Evolutionary conservation across 495 filamentous ascomycete genomes (phyloP), one percentile per base, ranked within the genome.

Genomic region (Tuber indicum): DNA sequence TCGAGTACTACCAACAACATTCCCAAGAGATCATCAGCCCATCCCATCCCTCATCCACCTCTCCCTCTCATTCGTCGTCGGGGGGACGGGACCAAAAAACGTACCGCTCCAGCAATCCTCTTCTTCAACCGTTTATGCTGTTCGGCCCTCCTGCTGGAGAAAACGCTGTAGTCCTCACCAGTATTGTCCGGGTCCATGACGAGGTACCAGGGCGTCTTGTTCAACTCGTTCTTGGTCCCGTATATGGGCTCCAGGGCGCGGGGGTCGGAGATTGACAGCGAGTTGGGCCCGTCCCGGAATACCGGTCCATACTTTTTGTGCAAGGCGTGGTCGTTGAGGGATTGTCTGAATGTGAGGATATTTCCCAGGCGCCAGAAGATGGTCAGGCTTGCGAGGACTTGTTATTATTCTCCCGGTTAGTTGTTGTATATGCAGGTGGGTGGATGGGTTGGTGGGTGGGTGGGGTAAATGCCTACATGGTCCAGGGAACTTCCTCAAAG

Each of bases 401-500:
- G 69, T 46, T 43, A 9, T 36, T 43, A 36, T 66, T 17, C 8
- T 1, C 58, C 49, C 9, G 23, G 49, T 58, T 12, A 58, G 49
- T n/a, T 19, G 66, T 73, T n/a, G 70, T 72, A 19, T 70, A 39
- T 7, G 72, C 72, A 62, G 9, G 52, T 62, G 4, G 73, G 62
- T 39, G 47, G 44, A 14, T 17, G 43, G 9, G 52, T 62, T 1
- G 73, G 62, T 39, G 47, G 44, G 46, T 17, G 43, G 43, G 43
- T 44, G 43, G 43, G 43, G 12, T 0, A 23, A 4, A 26, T 62
- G n/a, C 52, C 8, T 62, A 70, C 77, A 74, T 21, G 78, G 72
- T 72, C 78, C 79, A n/a, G 78, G 79, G 46, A 81, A 81, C 43
- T 45, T 69, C 66, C 71, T 79, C 32, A 81, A 70, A 1, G 78